Evolutionary conservation across 2,329 filamentous ascomycete genomes (phyloP), one percentile per base, ranked within the genome.

Genomic region (Tolypocladium tundrense): DNA sequence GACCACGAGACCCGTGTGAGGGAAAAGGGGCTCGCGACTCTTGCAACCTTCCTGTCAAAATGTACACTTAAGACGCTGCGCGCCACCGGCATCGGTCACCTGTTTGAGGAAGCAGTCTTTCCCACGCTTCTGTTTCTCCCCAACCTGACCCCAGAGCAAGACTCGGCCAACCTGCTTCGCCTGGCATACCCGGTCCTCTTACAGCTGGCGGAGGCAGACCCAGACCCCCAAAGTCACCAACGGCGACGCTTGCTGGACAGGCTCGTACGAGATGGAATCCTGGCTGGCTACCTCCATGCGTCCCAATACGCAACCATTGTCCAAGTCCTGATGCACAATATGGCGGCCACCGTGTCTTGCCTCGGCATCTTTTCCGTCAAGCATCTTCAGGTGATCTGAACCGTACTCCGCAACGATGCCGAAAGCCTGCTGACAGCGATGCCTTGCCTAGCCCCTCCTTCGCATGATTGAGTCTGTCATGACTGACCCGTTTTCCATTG

Each of bases 111-210:
- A 24, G 82, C 86, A 3, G 72, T 90, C 2, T 80, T 86, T 62
- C 88, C 90, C 0, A 84, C 86, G 41, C 79, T 96, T n/a, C 79
- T 87, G 9, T 89, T 85, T 65, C 78, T 96, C 7, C 92, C 93
- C 0, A 84, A 80, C 14, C 75, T 96, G 48, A 96, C 90, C 0
- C 85, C 88, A 0, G 87, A 90, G 65, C 68, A 78, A 0, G 88
- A 94, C 58, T 88, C 88, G 4, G 67, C 88, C 2, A 66, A 68
- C 1, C 73, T 97, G 3, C 79, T 96, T 1, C 67, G 70, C 7
- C 77, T 79, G 8, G 84, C 88, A 0, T 95, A 91, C 62, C 77
- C 80, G 9, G 85, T 86, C 2, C 76, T 96, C 3, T 72, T 88
- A 21, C 73, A 74, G 0, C 77, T 96, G 7, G 80, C 69, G 27